phyloP scores from a whole-genome alignment of 78 protist genomes.

The Emiliania huxleyi region DNA sequence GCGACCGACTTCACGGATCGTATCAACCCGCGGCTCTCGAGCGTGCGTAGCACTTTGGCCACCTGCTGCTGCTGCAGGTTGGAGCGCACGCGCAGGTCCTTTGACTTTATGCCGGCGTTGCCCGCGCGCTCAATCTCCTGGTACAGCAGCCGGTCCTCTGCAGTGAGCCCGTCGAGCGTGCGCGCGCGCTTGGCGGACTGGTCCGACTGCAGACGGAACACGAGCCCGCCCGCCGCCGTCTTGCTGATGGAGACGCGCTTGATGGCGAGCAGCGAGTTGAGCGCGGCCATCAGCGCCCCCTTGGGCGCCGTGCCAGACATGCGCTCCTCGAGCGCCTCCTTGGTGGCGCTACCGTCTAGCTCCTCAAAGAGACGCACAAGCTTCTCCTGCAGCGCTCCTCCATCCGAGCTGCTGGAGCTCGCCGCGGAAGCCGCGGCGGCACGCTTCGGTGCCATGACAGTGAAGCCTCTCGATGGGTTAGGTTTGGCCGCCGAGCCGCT shows the following conservation, averaged over 20 bases:
- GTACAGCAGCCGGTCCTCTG: constrained; percentile 64
- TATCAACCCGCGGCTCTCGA: constrained; percentile 62
- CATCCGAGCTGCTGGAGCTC: too few relatives aligned
- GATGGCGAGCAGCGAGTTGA: not conserved
- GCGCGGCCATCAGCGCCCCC: not conserved
- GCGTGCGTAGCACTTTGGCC: constrained; percentile 53
- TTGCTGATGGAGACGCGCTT: not conserved
- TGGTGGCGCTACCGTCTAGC: too few relatives aligned
- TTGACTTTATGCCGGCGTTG: constrained; percentile 51
- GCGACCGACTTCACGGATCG: constrained; percentile 63
- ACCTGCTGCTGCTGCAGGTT: constrained; percentile 63
- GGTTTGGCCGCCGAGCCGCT: too few relatives aligned
- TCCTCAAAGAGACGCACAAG: too few relatives aligned
- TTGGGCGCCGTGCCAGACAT: too few relatives aligned
- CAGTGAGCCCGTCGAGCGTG: constrained; percentile 23
- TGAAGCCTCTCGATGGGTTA: too few relatives aligned
- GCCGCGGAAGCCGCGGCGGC: too few relatives aligned
- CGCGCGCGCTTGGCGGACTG: not conserved
- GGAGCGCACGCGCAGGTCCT: constrained; percentile 42
- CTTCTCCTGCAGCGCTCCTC: too few relatives aligned
- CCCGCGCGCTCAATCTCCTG: constrained; percentile 48
- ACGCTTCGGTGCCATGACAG: too few relatives aligned
- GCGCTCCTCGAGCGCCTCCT: too few relatives aligned
- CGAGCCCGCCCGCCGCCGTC: not conserved
- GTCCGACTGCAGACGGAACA: not conserved